phyloP scores from a whole-genome alignment of 2,329 filamentous ascomycete species.

The Ophiognomonia clavigignenti-juglandacearum region DNA sequence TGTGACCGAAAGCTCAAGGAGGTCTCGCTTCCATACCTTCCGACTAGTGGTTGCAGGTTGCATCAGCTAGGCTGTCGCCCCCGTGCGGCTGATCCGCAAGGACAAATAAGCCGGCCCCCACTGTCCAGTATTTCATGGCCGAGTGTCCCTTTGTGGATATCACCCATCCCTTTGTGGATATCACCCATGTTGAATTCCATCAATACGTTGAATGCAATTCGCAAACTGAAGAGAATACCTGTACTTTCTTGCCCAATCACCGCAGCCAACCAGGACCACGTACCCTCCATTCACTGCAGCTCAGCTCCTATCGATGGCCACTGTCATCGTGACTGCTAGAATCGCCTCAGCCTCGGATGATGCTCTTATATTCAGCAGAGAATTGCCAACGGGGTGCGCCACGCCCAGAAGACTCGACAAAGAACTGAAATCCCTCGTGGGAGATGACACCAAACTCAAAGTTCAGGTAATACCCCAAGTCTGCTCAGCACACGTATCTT shows the following conservation, averaged over 20 bases:
- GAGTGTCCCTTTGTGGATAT: too few species aligned
- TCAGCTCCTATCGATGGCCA: background rate
- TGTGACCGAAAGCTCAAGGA: background rate
- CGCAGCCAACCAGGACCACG: background rate
- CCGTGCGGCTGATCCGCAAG: too few species aligned
- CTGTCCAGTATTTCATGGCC: too few species aligned
- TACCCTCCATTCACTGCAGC: background rate
- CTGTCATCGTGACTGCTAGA: background rate
- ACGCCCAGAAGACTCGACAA: background rate
- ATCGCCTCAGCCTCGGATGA: background rate
- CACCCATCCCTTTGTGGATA: too few species aligned
- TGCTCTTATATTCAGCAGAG: background rate
- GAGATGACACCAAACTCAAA: background rate
- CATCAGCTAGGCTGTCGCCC: background rate
- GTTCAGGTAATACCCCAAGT: background rate
- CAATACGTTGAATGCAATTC: too few species aligned
- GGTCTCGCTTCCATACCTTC: background rate
- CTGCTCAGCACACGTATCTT: background rate
- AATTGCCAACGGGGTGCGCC: background rate
- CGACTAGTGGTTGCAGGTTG: background rate
- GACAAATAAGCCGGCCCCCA: too few species aligned
- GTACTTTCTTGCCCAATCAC: background rate
- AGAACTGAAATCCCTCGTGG: background rate
- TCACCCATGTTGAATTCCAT: too few species aligned
- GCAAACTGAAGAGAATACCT: too few species aligned